phyloP scores from a whole-genome alignment of 305 asterid genomes.

The Rubia peregrina region DNA sequence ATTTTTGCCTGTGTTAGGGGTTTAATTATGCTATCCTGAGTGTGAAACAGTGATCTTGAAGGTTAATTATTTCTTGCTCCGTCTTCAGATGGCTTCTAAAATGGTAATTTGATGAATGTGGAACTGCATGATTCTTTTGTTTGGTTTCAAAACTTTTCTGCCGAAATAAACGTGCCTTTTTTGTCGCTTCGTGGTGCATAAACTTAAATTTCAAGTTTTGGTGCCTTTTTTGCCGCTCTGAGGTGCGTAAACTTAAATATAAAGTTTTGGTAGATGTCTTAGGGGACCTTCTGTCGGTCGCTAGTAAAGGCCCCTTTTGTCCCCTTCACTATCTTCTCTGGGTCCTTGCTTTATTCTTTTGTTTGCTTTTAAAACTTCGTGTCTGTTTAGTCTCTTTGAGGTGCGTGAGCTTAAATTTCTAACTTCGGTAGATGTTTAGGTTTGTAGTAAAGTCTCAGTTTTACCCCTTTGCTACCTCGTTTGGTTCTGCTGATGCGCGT shows the following conservation, averaged over 20 bases:
- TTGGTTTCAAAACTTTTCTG: background rate
- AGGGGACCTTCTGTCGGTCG: background rate
- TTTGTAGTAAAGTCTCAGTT: background rate
- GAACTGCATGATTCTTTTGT: background rate
- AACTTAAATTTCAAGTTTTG: background rate
- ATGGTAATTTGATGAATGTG: background rate
- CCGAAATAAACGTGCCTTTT: background rate
- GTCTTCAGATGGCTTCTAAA: background rate
- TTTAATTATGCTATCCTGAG: background rate
- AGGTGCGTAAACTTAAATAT: background rate
- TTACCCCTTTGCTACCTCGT: background rate
- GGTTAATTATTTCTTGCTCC: constrained; percentile 4
- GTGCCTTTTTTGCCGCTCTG: background rate
- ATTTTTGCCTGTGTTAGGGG: background rate
- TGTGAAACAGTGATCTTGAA: background rate
- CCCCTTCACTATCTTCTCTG: too few species aligned
- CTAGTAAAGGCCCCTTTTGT: too few species aligned
- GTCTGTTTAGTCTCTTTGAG: background rate
- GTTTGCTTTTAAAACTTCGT: too few species aligned
- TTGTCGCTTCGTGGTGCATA: background rate
- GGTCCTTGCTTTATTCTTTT: too few species aligned
- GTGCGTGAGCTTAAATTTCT: background rate
- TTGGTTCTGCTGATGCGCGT: too few species aligned
- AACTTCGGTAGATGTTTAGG: background rate
- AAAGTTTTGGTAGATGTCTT: background rate